Base-by-base conservation (phyloP, 495 filamentous ascomycete genomes). In the Wilcoxina mikolae region DNA sequence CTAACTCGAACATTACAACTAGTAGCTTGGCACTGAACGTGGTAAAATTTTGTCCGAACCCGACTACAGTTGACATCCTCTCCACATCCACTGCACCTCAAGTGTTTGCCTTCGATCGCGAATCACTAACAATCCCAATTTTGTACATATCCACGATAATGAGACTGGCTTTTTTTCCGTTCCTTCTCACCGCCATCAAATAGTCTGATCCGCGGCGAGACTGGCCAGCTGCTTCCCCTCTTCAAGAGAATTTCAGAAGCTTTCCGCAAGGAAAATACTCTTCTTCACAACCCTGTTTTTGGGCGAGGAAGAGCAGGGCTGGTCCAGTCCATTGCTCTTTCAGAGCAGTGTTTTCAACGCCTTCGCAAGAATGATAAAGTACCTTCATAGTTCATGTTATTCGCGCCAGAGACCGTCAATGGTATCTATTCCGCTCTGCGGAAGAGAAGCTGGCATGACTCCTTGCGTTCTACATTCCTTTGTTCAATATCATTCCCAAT, bases 381-480 rank as follows among this genome's bases (percentile, higher is more conserved):
- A 46, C 43, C 43, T 18, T 46, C 43, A 46, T 46, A 46, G 43
- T 46, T 20, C 43, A 46, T 46, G 23, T 46, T 20, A 46, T 35
- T 5, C 31, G 43, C 43, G 43, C 43, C 43, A 46, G 31, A 7
- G 31, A 15, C 11, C 11, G 10, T 46, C 11, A 2, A 46, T 46
- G n/a, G n/a, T 46, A 20, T 35, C 23, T 18, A 17, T 46, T 24
- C 43, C n/a, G n/a, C 23, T 18, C n/a, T 17, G 15, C 43, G 43
- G 43, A 46, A 24, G 43, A 46, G 43, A 46, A 20, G 43, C 43
- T 46, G 43, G 43, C n/a, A 46, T 46, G 43, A 20, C 43, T 46
- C 43, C 43, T 18, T 46, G 43, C 43, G 43, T 46, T 24, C n/a
- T 17, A 46, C 43, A 46, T 46, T 46, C 7, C 22, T 46, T 18